phyloP scores from a whole-genome alignment of 1,139 yeast genomes.

The Pichia inconspicua region DNA sequence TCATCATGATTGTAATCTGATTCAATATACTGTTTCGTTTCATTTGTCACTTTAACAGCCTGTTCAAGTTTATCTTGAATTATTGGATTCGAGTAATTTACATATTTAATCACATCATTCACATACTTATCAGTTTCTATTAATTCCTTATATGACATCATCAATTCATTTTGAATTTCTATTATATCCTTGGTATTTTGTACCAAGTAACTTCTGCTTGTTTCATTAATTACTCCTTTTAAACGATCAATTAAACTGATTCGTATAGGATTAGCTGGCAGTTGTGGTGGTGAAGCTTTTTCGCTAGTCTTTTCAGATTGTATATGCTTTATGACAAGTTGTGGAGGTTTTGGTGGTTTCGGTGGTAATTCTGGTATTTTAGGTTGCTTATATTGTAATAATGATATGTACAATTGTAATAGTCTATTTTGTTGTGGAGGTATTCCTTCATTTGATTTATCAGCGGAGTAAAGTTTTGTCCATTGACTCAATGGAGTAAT shows the following conservation, averaged over 20 bases:
- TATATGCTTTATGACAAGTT: too few relatives aligned
- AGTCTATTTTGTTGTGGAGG: conserved; percentile 25
- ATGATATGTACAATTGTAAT: conserved; percentile 27
- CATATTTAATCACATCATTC: neutral
- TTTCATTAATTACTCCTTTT: neutral
- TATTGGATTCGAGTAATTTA: neutral
- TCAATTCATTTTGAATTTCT: neutral
- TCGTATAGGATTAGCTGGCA: neutral
- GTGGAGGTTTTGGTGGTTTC: conserved; percentile 4
- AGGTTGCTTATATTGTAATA: neutral
- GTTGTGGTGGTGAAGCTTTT: neutral
- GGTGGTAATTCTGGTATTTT: conserved; percentile 3
- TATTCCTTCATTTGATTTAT: conserved; percentile 18
- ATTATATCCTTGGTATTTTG: neutral
- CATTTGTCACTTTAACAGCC: neutral
- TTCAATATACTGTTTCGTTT: neutral
- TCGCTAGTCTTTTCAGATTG: neutral
- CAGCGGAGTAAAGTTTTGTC: conserved; percentile 28
- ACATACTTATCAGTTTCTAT: neutral
- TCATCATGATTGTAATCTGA: conserved; percentile 3
- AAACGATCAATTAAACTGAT: neutral
- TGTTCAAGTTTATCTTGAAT: neutral
- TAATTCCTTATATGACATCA: neutral
- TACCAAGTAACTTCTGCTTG: neutral
- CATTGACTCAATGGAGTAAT: conserved; percentile 30